A percentile compares a stretch with the other conserved stretches of the same genome.
phyloP scores from a whole-genome alignment of 139 green algal genomes.

The Marvania coccoides region DNA sequence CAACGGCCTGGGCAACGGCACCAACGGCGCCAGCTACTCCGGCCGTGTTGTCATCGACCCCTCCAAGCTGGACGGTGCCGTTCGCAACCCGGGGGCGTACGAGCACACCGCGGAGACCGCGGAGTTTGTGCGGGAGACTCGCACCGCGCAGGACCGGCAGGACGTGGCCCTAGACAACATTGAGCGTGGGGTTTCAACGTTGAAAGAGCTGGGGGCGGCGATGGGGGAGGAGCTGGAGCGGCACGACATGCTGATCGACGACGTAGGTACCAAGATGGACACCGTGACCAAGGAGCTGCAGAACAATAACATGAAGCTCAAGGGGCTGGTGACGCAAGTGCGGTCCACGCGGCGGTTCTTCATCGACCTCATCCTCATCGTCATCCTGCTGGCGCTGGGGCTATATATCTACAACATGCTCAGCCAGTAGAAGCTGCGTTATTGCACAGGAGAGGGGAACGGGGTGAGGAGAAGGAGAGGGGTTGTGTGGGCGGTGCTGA shows the following conservation, averaged over 20 bases:
- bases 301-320: slow-evolving; percentile 78
- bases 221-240: slow-evolving; percentile 70
- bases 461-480: background rate
- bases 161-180: slow-evolving; percentile 71
- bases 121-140: slow-evolving; percentile 38
- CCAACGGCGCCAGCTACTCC: background rate
- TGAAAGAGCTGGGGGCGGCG: slow-evolving; percentile 63
- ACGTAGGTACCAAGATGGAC: slow-evolving; percentile 74
- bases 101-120: background rate
- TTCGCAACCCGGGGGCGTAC: background rate
- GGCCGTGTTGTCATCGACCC: background rate
- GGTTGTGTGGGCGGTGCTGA: background rate
- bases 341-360: slow-evolving; percentile 72
- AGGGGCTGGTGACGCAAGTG: slow-evolving; percentile 70
- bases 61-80: background rate
- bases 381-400: slow-evolving; percentile 65
- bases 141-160: slow-evolving; percentile 51
- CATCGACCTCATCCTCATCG: slow-evolving; percentile 79
- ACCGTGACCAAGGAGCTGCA: slow-evolving; percentile 59
- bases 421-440: slow-evolving; percentile 26
- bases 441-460: background rate
- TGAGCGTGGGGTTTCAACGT: slow-evolving; percentile 48
- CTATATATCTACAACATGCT: slow-evolving; percentile 68
- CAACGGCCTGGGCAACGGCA: background rate
- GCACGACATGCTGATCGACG: slow-evolving; percentile 73